Percentiles rank a stretch among this genome's conserved stretches.
These are phyloP conservation scores for Terana coerulea DNA, from an alignment of 768 basidiomycete species.

Conservation along the genomic window DNA sequence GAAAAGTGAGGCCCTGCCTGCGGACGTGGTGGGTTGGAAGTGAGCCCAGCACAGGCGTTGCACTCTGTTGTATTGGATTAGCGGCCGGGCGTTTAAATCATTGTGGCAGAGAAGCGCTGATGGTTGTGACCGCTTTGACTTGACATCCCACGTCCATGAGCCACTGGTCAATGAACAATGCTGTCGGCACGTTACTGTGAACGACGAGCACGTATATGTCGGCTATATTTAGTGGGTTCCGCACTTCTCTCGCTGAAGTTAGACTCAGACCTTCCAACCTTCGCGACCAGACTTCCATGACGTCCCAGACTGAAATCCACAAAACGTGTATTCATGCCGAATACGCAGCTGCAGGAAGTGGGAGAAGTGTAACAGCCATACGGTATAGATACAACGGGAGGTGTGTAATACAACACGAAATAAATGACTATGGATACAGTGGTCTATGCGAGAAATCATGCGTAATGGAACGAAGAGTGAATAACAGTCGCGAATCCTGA, in stretches of 20 bases:
- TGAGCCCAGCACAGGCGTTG: not conserved
- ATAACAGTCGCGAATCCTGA: conserved; percentile 4
- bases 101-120: not conserved
- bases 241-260: too few relatives aligned
- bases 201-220: too few relatives aligned
- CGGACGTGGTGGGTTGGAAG: not conserved
- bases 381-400: too few relatives aligned
- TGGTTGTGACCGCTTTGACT: not conserved
- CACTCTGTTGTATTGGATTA: not conserved
- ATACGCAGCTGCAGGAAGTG: too few relatives aligned
- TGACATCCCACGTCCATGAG: not conserved
- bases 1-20: conserved; percentile 1
- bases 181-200: too few relatives aligned
- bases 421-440: conserved; percentile 14
- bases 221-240: too few relatives aligned
- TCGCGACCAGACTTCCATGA: too few relatives aligned
- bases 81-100: not conserved
- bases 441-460: not conserved
- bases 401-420: not conserved
- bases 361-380: too few relatives aligned
- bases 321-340: too few relatives aligned
- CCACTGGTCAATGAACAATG: too few relatives aligned
- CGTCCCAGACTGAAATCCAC: too few relatives aligned
- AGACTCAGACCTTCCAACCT: too few relatives aligned
- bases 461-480: not conserved